Evolutionary conservation across 2,329 filamentous ascomycete genomes (phyloP), one percentile per base, ranked within the genome.

Genomic region (Lachnum nothofagi): DNA sequence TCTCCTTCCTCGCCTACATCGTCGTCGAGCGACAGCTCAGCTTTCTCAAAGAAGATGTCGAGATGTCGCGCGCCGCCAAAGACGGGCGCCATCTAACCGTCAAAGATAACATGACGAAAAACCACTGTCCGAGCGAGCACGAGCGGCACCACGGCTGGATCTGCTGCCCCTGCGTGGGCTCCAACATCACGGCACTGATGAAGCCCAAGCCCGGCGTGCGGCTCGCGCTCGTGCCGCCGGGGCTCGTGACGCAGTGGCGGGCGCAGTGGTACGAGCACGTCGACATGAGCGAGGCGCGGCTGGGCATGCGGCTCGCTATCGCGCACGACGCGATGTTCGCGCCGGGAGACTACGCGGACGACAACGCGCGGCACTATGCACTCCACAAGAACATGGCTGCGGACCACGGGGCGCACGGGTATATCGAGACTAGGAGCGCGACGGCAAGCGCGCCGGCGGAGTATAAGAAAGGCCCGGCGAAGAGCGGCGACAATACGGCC

Each of bases 1-100:
- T 78, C 2, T 72, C 71, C 0, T 68, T 73, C 3, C 60, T 79
- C 3, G 69, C 73, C 0, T 62, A 76, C 1, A 66, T 77, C n/a
- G 52, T 58, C 17, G 56, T 51, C 3, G 57, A 60, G 38, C 42
- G 56, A 9, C 57, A 60, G 33, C 49, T 60, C 7, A 38, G 29
- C 4, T 42, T 44, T n/a, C 44, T 60, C 1, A 54, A 49, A 45
- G 23, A 44, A 6, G 41, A 48, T n/a, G 45, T 60, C 6, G 31
- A 35, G 3, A 31, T 34, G 7, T 48, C 50, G 10, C 20, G 48
- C 17, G n/a, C 16, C 10, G 22, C 19, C 9, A 34, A 12, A 12
- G 19, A 42, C 14, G 33, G 40, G 19, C 41, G 19, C 5, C 24
- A 33, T 27, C 3, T 50, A 33, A 38, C 48, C 24, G 9, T n/a